Conservation (phyloP, 1,139 yeast genomes). For the Barnettozyma hawaiiensis region DNA sequence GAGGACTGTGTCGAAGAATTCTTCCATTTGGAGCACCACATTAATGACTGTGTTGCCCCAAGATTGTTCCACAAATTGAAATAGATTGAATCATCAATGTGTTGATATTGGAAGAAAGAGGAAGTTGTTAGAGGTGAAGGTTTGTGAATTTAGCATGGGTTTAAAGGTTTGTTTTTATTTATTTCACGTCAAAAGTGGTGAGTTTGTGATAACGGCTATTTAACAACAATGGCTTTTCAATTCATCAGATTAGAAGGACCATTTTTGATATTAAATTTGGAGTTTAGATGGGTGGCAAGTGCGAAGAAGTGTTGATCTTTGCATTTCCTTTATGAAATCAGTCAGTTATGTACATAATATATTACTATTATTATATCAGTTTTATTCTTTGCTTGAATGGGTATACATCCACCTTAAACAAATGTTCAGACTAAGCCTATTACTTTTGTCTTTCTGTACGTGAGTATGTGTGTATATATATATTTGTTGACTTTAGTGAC, state of each 20-base stretch:
- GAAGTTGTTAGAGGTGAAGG: background rate
- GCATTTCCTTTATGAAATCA: conserved; percentile 7
- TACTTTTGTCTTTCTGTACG: too few species aligned
- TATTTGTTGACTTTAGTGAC: too few species aligned
- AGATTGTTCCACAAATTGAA: conserved; percentile 75
- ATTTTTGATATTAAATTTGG: background rate
- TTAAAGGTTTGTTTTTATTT: conserved; percentile 1
- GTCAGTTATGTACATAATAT: conserved; percentile 12
- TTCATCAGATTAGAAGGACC: background rate
- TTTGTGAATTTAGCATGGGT: conserved; percentile 3
- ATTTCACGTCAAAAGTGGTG: background rate
- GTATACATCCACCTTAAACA: background rate
- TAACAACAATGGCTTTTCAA: background rate
- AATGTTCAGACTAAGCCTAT: background rate
- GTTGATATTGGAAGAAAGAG: too few species aligned
- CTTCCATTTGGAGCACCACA: conserved; percentile 85
- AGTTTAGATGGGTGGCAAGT: background rate
- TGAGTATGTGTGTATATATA: too few species aligned
- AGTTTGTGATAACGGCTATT: background rate
- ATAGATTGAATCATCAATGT: conserved; percentile 29
- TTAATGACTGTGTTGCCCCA: conserved; percentile 84
- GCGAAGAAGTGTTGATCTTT: conserved; percentile 1
- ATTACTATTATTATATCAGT: background rate
- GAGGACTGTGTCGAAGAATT: conserved; percentile 93
- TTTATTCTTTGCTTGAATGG: background rate